Evolutionary conservation across 2,329 filamentous ascomycete genomes (phyloP).

Genomic region (Lasiodiplodia theobromae): DNA sequence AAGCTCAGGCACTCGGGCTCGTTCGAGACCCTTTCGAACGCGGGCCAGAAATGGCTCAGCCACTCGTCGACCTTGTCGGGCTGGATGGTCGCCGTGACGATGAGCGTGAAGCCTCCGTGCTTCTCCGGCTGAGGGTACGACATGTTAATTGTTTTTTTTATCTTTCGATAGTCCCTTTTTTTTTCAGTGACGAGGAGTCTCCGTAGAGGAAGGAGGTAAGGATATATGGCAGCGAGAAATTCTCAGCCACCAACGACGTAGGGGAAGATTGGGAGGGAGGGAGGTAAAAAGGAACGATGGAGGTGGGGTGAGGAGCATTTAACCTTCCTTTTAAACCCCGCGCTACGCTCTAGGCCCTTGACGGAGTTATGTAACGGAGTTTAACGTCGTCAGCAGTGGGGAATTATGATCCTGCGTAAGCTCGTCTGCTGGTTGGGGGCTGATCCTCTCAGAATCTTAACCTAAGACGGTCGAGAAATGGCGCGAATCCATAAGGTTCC

Average conservation of each 20-base stretch:
- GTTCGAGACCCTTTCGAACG: neutral
- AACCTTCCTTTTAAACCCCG: no score
- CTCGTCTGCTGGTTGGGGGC: neutral
- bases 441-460: no score
- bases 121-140: neutral
- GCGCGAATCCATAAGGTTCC: no score
- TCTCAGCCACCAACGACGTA: no score
- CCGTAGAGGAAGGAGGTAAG: no score
- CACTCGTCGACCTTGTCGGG: constrained; percentile 16
- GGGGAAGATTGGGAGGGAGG: neutral
- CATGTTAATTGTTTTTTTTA: neutral
- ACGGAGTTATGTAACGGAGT: no score
- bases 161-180: neutral
- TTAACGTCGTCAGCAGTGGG: neutral
- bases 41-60: neutral
- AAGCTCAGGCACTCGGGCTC: constrained; percentile 27
- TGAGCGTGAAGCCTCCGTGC: constrained; percentile 1
- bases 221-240: no score
- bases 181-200: neutral
- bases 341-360: no score
- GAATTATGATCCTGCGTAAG: neutral
- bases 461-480: no score
- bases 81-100: constrained; percentile 9
- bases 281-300: neutral
- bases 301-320: neutral